Evolutionary conservation across 176 grass and related monocot genomes (phyloP), one percentile per base, ranked within the genome.

Genomic region (Carex cristatella): DNA sequence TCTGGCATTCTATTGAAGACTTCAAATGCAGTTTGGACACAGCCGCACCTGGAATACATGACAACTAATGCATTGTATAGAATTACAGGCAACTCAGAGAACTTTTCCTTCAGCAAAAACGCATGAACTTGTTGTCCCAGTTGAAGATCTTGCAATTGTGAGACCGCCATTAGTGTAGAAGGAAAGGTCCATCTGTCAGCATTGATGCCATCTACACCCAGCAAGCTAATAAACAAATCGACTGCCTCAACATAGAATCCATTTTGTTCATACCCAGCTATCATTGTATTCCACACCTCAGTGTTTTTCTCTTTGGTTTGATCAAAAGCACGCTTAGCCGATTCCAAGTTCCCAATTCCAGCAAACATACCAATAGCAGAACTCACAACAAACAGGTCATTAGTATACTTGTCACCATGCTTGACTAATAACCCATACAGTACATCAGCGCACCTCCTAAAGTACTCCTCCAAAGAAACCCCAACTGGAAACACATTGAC

Each of bases 231-330:
- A 53, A 95, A 92, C 65, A 98, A 86, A 92, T 81, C 69, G 10
- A 95, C 82, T 35, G 91, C 95, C 76, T 98, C 83, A 67, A 75
- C 0, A 69, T 87, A 88, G 13, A 70, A 44, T 68, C 86, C 89
- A 85, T 95, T 98, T 82, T 94, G 93, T 55, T 90, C 89, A 68
- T 85, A 93, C 59, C 89, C 95, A 60, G 90, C 84, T 65, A 98
- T 95, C 95, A 95, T 98, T 40, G 95, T 94, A 85, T 95, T 98
- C 95, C 95, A 98, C 30, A 98, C 89, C 86, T 95, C 89, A 0
- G 85, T 95, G 69, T 98, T 98, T 85, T 86, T 98, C 64, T 90
- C 85, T 53, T 81, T 70, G 28, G 71, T 68, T 76, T 23, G 72
- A 63, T 92, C 88, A 82, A 98, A 95, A 33, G 90, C 63, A 73